phyloP scores from a whole-genome alignment of 257 asterid genomes.

The Rauvolfia tetraphylla region DNA sequence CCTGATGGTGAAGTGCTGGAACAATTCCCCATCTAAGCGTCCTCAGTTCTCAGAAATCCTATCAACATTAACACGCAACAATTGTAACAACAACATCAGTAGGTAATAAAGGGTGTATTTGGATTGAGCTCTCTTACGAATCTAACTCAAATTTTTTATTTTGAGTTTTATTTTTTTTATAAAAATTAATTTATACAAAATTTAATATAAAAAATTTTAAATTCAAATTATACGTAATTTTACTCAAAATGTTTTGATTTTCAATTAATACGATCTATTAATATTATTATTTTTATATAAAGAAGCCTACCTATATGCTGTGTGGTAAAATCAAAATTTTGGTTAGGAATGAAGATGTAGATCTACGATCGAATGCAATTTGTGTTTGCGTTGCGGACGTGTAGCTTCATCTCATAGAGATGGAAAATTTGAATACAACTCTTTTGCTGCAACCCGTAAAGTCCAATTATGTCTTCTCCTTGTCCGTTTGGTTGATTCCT shows the following conservation, averaged over 20 bases:
- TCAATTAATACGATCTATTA: not conserved
- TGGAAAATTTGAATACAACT: not conserved
- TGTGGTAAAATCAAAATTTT: not conserved
- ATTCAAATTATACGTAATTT: no score
- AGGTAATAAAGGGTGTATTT: no score
- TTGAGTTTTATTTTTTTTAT: no score
- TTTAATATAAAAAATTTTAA: no score
- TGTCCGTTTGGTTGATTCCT: not conserved
- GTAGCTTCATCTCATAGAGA: not conserved
- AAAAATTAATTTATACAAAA: no score
- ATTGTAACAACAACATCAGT: constrained; percentile 19
- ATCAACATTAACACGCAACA: constrained; percentile 46
- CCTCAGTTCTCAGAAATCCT: constrained; percentile 80
- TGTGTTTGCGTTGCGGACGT: no score
- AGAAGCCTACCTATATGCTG: constrained; percentile 4
- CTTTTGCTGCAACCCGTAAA: not conserved
- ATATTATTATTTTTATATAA: not conserved
- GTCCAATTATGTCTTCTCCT: not conserved
- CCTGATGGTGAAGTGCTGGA: constrained; percentile 88
- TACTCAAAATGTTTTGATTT: not conserved
- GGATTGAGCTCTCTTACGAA: no score
- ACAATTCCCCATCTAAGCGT: constrained; percentile 76
- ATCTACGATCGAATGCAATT: not conserved
- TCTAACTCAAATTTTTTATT: no score
- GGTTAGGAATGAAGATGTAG: not conserved